Percentiles rank a stretch among this genome's conserved stretches.
phyloP scores from a whole-genome alignment of 805 yeast species.

The Pichia nanzhaoensis region DNA sequence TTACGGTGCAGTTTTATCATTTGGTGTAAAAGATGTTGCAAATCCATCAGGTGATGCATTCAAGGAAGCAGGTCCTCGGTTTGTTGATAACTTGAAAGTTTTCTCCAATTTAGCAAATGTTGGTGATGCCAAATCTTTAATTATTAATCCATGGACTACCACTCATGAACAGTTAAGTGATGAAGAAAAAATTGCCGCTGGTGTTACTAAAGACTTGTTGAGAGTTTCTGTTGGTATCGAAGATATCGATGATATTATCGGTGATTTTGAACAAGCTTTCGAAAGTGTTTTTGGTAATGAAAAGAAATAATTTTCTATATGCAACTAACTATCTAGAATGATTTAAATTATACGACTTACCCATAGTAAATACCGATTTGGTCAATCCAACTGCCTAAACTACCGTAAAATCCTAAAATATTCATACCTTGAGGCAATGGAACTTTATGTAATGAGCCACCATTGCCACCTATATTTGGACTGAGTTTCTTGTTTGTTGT shows the following conservation, averaged over 20 bases:
- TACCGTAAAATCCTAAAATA: slow-evolving; percentile 69
- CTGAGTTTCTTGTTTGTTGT: slow-evolving; percentile 55
- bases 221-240: slow-evolving; percentile 91
- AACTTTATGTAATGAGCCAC: slow-evolving; percentile 56
- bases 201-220: slow-evolving; percentile 83
- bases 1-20: slow-evolving; percentile 82
- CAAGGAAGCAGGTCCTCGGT: slow-evolving; percentile 70
- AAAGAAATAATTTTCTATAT: neutral
- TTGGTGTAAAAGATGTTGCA: slow-evolving; percentile 73
- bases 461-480: slow-evolving; percentile 56
- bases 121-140: slow-evolving; percentile 93
- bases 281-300: slow-evolving; percentile 40
- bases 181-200: slow-evolving; percentile 73
- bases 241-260: slow-evolving; percentile 84
- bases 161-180: slow-evolving; percentile 89
- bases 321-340: neutral
- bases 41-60: slow-evolving; percentile 49
- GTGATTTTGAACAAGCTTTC: slow-evolving; percentile 83
- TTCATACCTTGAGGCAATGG: slow-evolving; percentile 56
- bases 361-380: slow-evolving; percentile 66
- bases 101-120: slow-evolving; percentile 94
- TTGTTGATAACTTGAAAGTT: slow-evolving; percentile 76
- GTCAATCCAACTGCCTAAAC: slow-evolving; percentile 61
- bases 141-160: slow-evolving; percentile 92
- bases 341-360: slow-evolving; percentile 2